These are phyloP conservation scores for Gleditsia sinensis DNA, from an alignment of 306 rosid genomes.

Conservation along the genomic window DNA sequence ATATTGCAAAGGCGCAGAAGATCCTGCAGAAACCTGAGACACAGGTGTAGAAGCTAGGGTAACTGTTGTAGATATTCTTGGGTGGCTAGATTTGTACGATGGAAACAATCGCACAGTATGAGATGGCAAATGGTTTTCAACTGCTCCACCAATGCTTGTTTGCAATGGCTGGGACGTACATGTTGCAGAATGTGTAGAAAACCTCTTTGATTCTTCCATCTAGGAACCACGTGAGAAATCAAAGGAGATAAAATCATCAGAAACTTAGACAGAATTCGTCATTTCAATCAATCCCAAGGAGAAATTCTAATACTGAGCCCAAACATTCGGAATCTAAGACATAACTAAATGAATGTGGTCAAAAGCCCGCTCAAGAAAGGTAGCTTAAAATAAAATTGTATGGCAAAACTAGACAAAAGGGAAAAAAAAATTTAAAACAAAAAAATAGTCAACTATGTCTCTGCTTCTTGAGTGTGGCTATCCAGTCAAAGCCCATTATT, in stretches of 20 bases:
- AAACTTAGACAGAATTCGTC: too few relatives aligned
- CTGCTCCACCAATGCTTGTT: constrained; percentile 47
- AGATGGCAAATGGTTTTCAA: constrained; percentile 61
- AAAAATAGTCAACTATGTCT: too few relatives aligned
- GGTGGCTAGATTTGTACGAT: constrained; percentile 57
- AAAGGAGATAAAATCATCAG: constrained; percentile 6
- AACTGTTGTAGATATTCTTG: constrained; percentile 49
- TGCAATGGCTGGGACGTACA: constrained; percentile 66
- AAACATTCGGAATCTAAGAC: too few relatives aligned
- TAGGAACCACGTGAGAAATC: constrained; percentile 31
- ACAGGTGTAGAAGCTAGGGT: constrained; percentile 49
- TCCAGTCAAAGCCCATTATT: too few relatives aligned
- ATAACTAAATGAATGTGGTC: too few relatives aligned
- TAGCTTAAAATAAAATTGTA: too few relatives aligned
- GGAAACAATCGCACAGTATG: constrained; percentile 53
- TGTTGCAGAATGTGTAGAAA: constrained; percentile 60
- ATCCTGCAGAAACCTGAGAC: constrained; percentile 53
- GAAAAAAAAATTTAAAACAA: too few relatives aligned
- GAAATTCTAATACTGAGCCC: too few relatives aligned
- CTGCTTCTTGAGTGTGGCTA: too few relatives aligned
- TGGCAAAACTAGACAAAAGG: too few relatives aligned
- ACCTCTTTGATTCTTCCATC: constrained; percentile 94
- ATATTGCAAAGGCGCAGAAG: constrained; percentile 59
- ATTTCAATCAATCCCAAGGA: too few relatives aligned
- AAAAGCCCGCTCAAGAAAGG: too few relatives aligned